phyloP scores from a whole-genome alignment of 805 yeast species.

The Candida manassasensis region DNA sequence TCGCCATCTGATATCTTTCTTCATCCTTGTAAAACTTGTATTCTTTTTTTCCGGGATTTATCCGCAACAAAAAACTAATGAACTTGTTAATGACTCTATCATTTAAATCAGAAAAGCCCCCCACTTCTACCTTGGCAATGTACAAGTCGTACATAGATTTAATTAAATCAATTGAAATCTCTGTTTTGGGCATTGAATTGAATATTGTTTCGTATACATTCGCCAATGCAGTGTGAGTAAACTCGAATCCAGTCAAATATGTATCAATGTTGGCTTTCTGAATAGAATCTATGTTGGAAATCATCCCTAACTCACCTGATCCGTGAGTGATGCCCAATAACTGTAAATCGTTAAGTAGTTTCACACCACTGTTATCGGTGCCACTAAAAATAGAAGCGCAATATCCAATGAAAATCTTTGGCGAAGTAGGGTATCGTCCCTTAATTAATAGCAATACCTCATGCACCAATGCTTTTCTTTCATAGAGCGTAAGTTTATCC shows the following conservation, averaged over 20 bases:
- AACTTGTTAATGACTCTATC: slow-evolving; percentile 9
- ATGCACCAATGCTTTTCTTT: slow-evolving; percentile 19
- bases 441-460: slow-evolving; percentile 31
- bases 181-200: slow-evolving; percentile 11
- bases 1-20: slow-evolving; percentile 22
- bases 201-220: slow-evolving; percentile 22
- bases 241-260: slow-evolving; percentile 16
- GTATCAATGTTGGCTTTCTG: slow-evolving; percentile 30
- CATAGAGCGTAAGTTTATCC: slow-evolving; percentile 12
- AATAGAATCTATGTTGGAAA: slow-evolving; percentile 13
- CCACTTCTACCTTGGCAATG: neutral
- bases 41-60: slow-evolving; percentile 12
- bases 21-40: slow-evolving; percentile 1
- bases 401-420: slow-evolving; percentile 35
- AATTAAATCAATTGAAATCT: slow-evolving; percentile 15
- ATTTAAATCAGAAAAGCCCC: neutral
- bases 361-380: slow-evolving; percentile 8
- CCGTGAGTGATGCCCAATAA: slow-evolving; percentile 24
- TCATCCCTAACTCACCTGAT: slow-evolving; percentile 12
- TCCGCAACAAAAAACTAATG: slow-evolving; percentile 21
- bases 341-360: slow-evolving; percentile 22
- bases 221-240: slow-evolving; percentile 17
- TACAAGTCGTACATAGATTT: slow-evolving; percentile 15
- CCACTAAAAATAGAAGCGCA: slow-evolving; percentile 23
- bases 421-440: slow-evolving; percentile 24